Evolutionary conservation across 169 alveolate species (phyloP), one percentile per base, ranked within the genome.

Genomic region (Plasmodium yoelii): DNA sequence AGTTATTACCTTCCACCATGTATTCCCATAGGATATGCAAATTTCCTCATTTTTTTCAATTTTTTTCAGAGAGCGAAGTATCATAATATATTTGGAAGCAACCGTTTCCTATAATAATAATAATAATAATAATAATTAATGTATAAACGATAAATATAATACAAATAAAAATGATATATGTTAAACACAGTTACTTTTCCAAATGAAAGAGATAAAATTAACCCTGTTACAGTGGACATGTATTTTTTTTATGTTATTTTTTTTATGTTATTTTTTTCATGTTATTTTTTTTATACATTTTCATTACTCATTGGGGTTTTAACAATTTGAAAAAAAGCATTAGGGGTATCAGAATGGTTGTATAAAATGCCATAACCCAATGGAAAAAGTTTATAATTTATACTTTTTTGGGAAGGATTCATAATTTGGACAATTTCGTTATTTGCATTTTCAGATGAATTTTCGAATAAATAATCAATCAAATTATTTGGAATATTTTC

Each of bases 301-400:
- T 74, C 53, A n/a, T 64, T 56, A 67, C 34, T 55, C 46, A 77
- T 53, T 19, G 56, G 63, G 59, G 5, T 51, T 51, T 13, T 34
- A 51, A 44, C 34, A 42, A 74, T 77, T 24, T 77, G 77, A 63
- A 77, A 67, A 64, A 44, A 77, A 28, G 88, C 88, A 77, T 77
- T 77, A 15, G 88, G 88, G 15, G 49, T 13, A 64, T 63, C 67
- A 15, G 88, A 77, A 39, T 77, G 88, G 47, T 77, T 77, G 46
- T 77, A 77, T 77, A 77, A 63, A 44, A 77, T 77, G 8, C 88
- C 88, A 46, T 77, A 63, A 9, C 88, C 88, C 68, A 77, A 44
- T n/a, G 88, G 88, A 2, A 77, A 34, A 13, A 77, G 75, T 46
- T 77, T 77, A 64, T 77, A 49, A 61, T 63, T 61, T 47, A 8